Evolutionary conservation across 2,329 filamentous ascomycete species (phyloP).

Genomic region (Aspergillus aculeatus): DNA sequence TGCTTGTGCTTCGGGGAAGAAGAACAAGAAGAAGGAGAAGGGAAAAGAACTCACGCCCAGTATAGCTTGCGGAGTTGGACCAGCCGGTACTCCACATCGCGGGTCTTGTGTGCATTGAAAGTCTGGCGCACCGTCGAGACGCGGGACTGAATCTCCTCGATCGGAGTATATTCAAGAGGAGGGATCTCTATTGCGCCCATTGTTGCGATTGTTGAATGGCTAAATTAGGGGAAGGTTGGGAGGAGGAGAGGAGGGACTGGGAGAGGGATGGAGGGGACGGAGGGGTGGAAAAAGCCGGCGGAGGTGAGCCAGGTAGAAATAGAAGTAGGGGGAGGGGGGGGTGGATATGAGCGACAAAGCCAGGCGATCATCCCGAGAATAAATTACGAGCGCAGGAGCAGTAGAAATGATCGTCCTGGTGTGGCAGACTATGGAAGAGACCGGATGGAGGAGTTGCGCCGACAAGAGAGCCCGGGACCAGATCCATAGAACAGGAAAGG

Average conservation of each 20-base stretch:
- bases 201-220: constrained; percentile 7
- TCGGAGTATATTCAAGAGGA: constrained; percentile 59
- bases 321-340: not conserved
- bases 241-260: not conserved
- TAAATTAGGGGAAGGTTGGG: not conserved
- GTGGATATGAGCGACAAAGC: not conserved
- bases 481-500: no score
- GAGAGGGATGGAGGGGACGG: no score
- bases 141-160: constrained; percentile 64
- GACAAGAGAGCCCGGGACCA: not conserved
- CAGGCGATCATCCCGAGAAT: not conserved
- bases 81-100: constrained; percentile 76
- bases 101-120: constrained; percentile 79
- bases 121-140: constrained; percentile 63
- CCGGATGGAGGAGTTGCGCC: not conserved
- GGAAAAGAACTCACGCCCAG: constrained; percentile 63
- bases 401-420: not conserved
- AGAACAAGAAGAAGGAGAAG: not conserved
- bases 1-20: not conserved
- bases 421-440: not conserved
- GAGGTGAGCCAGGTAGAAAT: no score
- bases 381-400: not conserved
- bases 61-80: constrained; percentile 90
- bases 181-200: constrained; percentile 40
- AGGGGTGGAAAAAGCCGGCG: no score